These are phyloP conservation scores for Mycena chlorophos DNA, from an alignment of 768 basidiomycete genomes.

Conservation along the genomic window DNA sequence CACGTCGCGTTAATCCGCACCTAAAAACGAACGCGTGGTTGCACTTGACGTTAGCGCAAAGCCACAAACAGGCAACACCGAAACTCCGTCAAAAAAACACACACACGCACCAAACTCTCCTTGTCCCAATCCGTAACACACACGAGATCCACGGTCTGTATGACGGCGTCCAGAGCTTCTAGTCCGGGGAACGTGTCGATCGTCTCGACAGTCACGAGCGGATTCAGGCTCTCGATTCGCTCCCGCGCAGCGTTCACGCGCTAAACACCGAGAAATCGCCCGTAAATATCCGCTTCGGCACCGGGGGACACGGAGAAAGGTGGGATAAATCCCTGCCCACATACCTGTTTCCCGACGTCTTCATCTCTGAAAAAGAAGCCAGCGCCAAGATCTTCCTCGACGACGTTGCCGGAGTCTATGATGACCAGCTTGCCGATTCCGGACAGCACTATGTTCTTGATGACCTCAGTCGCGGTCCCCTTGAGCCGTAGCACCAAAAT, in stretches of 20 bases:
- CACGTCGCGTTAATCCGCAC: slow-evolving; percentile 78
- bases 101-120: slow-evolving; percentile 71
- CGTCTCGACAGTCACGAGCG: slow-evolving; percentile 81
- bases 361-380: slow-evolving; percentile 94
- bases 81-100: too few relatives aligned
- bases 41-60: slow-evolving; percentile 10
- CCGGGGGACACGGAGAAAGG: slow-evolving; percentile 13
- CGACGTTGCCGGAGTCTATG: slow-evolving; percentile 73
- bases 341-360: slow-evolving; percentile 87
- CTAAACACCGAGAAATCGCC: slow-evolving; percentile 55
- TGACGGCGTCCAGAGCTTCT: slow-evolving; percentile 56
- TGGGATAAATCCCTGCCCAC: too few relatives aligned
- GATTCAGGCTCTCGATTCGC: slow-evolving; percentile 88
- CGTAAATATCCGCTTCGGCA: slow-evolving; percentile 36
- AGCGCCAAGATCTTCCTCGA: slow-evolving; percentile 81
- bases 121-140: slow-evolving; percentile 81
- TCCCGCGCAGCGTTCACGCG: slow-evolving; percentile 82
- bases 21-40: slow-evolving; percentile 42
- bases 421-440: slow-evolving; percentile 91
- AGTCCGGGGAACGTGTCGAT: slow-evolving; percentile 51
- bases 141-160: slow-evolving; percentile 76
- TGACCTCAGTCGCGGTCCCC: slow-evolving; percentile 87
- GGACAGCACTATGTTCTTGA: slow-evolving; percentile 97
- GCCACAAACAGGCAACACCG: too few relatives aligned
- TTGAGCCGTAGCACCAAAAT: slow-evolving; percentile 78